These are phyloP conservation scores for Paecilomyces sp. DNA, from an alignment of 2,329 filamentous ascomycete genomes.

Conservation along the genomic window DNA sequence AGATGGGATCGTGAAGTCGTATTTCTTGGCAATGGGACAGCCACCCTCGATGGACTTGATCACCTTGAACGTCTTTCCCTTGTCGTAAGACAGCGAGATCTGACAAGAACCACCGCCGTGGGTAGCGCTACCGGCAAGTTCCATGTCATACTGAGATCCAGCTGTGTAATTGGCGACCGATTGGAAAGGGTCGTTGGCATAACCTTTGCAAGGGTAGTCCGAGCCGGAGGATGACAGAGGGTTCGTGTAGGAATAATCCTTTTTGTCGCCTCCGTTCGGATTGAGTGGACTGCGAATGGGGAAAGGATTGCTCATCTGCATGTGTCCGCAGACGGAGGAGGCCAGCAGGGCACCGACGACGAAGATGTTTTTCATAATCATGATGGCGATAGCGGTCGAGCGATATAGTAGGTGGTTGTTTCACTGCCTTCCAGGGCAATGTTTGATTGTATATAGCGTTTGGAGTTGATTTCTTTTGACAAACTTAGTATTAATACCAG, in stretches of 20 bases:
- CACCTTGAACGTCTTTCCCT: slow-evolving; percentile 62
- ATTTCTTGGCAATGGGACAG: slow-evolving; percentile 47
- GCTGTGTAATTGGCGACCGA: slow-evolving; percentile 56
- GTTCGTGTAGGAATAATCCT: slow-evolving; percentile 66
- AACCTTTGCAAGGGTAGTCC: slow-evolving; percentile 73
- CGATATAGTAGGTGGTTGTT: neutral
- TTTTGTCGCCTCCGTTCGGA: slow-evolving; percentile 36
- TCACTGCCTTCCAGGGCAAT: neutral
- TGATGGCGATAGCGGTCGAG: neutral
- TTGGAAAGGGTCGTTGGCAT: slow-evolving; percentile 45
- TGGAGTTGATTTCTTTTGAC: neutral
- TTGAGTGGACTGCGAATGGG: slow-evolving; percentile 47
- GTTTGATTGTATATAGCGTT: neutral
- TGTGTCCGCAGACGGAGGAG: slow-evolving; percentile 36
- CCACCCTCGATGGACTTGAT: slow-evolving; percentile 56
- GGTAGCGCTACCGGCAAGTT: slow-evolving; percentile 53
- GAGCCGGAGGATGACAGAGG: slow-evolving; percentile 54
- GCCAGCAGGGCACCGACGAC: slow-evolving; percentile 25
- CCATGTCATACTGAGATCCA: slow-evolving; percentile 57
- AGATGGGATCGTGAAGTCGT: slow-evolving; percentile 59
- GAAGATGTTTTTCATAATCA: slow-evolving; percentile 25
- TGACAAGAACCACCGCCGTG: slow-evolving; percentile 73
- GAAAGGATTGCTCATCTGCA: slow-evolving; percentile 51
- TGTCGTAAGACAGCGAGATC: slow-evolving; percentile 65
- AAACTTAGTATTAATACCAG: neutral